Percentiles rank a stretch among this genome's conserved stretches.
Evolutionary conservation across 148 eudicot genomes (phyloP).

Genomic region (Rhododendron molle): DNA sequence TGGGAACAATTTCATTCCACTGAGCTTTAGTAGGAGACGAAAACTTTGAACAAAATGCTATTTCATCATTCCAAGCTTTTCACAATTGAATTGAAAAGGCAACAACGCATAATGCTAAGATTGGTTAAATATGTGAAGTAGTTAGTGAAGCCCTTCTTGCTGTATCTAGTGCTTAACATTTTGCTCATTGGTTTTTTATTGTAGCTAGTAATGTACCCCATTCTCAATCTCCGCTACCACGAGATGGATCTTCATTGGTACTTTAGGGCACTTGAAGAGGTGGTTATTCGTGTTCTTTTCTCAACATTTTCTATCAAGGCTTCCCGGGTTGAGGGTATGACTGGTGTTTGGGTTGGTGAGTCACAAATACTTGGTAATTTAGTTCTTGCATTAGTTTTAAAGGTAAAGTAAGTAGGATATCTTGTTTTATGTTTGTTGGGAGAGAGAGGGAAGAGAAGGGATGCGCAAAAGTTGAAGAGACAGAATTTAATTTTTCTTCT

Average conservation of each 20-base stretch:
- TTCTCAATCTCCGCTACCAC: slow-evolving; percentile 80
- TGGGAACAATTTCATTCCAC: background rate
- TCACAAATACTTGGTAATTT: background rate
- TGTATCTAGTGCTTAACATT: slow-evolving; percentile 13
- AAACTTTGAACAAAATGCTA: background rate
- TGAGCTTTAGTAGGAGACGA: background rate
- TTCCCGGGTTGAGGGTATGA: slow-evolving; percentile 63
- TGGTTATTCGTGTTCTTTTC: slow-evolving; percentile 73
- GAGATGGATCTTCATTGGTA: slow-evolving; percentile 99
- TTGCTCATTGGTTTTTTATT: slow-evolving; percentile 17
- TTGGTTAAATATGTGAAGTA: background rate
- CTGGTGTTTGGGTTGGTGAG: slow-evolving; percentile 99
- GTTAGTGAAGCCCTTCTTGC: background rate
- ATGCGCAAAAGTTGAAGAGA: background rate
- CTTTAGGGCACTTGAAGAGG: slow-evolving; percentile 85
- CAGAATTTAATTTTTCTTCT: background rate
- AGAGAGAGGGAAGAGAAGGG: background rate
- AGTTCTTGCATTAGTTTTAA: background rate
- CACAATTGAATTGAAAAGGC: background rate
- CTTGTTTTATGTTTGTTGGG: background rate
- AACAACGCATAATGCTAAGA: background rate
- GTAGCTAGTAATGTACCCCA: slow-evolving; percentile 90
- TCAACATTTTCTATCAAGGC: slow-evolving; percentile 63
- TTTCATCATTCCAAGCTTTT: background rate
- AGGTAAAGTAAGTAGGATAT: background rate